Base-by-base conservation (phyloP, 257 asterid genomes). In the Scutellaria galericulata region DNA sequence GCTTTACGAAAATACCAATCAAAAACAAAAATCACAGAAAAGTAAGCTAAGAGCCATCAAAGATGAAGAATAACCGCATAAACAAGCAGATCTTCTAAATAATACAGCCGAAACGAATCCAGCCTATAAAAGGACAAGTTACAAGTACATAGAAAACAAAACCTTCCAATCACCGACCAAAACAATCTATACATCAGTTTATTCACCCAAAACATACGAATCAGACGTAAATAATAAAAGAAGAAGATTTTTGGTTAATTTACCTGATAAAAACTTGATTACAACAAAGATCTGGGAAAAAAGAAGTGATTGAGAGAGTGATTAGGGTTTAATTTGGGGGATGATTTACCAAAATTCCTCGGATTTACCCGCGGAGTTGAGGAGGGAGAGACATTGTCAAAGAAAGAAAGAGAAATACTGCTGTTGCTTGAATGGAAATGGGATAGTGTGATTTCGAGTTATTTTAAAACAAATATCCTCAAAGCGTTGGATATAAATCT, bases 281-380 rank as follows among this genome's bases (percentile, higher is more conserved):
- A 6, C 5, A 18, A 61, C 40, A 65, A 57, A 73, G 84, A 79
- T 81, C 85, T 66, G 81, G 54, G 52, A 20, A 60, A n/a, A n/a
- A 64, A 59, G 51, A 68, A 15, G 20, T 40, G 14, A 50, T 13
- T 10, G 66, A 61, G 68, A 55, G 15, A 39, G 57, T 51, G 70
- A 53, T 47, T 14, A 39, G 48, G 27, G 35, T 58, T n/a, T 45
- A 79, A 14, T 40, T 57, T 70, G 65, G 60, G 74, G 39, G 72
- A 72, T 58, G 59, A 42, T 8, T 60, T 54, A 27, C 86, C 64
- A n/a, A n/a, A n/a, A n/a, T n/a, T n/a, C n/a, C n/a, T n/a, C n/a
- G n/a, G 59, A 42, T 8, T 60, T 54, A 27, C 86, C 64, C 89
- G 83, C 83, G 85, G 87, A 85, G 82, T 85, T 57, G 67, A 64